Percentiles rank a stretch among this genome's conserved stretches.
Evolutionary conservation across 148 eudicot genomes (phyloP).

Genomic region (Arctostaphylos glauca): DNA sequence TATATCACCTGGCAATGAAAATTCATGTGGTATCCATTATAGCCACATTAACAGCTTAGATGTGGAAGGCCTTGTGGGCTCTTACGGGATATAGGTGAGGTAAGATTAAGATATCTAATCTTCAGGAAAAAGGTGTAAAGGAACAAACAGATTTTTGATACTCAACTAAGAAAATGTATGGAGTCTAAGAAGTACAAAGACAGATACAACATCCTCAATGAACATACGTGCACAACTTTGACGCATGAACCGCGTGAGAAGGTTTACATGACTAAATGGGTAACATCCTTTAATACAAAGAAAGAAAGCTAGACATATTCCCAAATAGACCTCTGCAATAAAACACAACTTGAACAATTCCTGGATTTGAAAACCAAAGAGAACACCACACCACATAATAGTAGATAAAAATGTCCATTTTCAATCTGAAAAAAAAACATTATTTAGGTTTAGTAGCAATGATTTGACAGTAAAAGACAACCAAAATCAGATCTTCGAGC

Average conservation of each 20-base stretch:
- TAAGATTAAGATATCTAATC: no score
- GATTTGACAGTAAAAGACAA: conserved; percentile 6
- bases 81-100: no score
- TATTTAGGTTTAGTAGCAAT: conserved; percentile 8
- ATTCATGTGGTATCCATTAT: not conserved
- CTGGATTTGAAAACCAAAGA: not conserved
- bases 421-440: conserved; percentile 12
- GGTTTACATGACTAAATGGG: conserved; percentile 20
- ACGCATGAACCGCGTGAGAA: not conserved
- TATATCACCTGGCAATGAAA: not conserved
- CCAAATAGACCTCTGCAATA: not conserved
- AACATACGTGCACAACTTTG: not conserved
- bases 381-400: not conserved
- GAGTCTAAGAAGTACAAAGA: no score
- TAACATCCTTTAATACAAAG: conserved; percentile 5
- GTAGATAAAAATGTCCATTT: not conserved
- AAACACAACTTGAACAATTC: conserved; percentile 2
- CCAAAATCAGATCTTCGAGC: conserved; percentile 44
- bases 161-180: no score
- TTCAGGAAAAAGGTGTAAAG: no score
- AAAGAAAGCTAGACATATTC: not conserved
- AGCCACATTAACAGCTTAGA: not conserved
- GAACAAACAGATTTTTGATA: no score
- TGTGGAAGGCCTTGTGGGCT: not conserved
- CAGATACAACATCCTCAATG: not conserved